Conservation (phyloP, 176 grass and related monocot species). For the Miscanthus lutarioriparius region DNA sequence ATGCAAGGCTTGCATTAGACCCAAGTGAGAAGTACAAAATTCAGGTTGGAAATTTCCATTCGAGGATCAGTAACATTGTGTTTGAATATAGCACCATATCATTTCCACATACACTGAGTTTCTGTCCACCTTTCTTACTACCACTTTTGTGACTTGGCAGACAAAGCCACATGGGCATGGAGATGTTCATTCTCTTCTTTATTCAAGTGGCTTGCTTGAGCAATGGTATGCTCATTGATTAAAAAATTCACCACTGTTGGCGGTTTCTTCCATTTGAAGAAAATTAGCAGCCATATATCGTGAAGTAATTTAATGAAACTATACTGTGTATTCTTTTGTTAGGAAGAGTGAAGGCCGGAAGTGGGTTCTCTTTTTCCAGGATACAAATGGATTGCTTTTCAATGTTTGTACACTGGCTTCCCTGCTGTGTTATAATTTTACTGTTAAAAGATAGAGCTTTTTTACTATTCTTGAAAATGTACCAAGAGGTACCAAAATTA, state of each 20-base stretch:
- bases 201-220: conserved; percentile 85
- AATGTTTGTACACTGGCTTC: conserved; percentile 60
- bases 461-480: not conserved
- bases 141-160: conserved; percentile 47
- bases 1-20: conserved; percentile 91
- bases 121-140: conserved; percentile 16
- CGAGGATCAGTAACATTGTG: not conserved
- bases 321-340: conserved; percentile 25
- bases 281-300: not conserved
- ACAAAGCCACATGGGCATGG: conserved; percentile 98
- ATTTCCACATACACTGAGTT: not conserved
- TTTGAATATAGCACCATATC: not conserved
- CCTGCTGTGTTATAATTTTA: conserved; percentile 22
- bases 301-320: conserved; percentile 30
- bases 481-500: not conserved
- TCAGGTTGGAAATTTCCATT: conserved; percentile 59
- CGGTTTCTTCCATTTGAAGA: conserved; percentile 1
- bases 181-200: conserved; percentile 95
- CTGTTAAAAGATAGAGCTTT: not conserved
- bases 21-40: conserved; percentile 95
- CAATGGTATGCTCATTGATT: conserved; percentile 62
- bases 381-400: conserved; percentile 96
- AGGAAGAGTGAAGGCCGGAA: conserved; percentile 67
- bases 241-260: not conserved
- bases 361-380: conserved; percentile 98